Conservation (phyloP, 179 eudicot species). For the Nepenthes alata region DNA sequence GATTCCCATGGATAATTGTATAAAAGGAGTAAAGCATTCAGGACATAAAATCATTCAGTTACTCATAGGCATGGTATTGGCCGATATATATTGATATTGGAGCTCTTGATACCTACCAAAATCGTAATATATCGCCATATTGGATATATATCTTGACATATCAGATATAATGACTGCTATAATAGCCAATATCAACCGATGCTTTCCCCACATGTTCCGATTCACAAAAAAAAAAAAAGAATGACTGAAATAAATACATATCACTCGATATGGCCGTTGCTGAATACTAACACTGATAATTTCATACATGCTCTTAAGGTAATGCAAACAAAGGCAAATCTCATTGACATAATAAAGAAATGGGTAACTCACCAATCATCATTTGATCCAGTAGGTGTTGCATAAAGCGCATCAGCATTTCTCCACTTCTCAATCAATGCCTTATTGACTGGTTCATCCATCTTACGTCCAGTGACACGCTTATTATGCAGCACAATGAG, state of each 20-base stretch:
- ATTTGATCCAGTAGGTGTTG: constrained; percentile 89
- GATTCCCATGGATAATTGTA: neutral
- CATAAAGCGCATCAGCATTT: constrained; percentile 70
- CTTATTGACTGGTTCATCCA: constrained; percentile 43
- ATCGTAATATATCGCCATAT: no score
- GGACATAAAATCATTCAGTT: neutral
- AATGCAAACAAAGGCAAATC: neutral
- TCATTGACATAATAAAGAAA: neutral
- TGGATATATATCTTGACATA: no score
- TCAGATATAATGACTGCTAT: no score
- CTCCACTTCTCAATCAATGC: constrained; percentile 64
- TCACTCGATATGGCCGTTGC: no score
- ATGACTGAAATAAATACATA: no score
- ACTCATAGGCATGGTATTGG: no score
- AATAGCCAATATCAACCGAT: no score
- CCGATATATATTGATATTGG: no score
- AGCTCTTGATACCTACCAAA: no score
- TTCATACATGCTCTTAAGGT: neutral
- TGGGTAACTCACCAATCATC: constrained; percentile 73
- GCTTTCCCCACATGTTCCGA: no score
- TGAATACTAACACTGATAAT: no score
- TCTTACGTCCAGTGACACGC: constrained; percentile 46
- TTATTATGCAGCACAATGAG: constrained; percentile 68
- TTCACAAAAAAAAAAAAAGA: no score
- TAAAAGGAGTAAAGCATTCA: neutral